phyloP scores from a whole-genome alignment of 208 protist genomes.

The Borovskyia barvae region DNA sequence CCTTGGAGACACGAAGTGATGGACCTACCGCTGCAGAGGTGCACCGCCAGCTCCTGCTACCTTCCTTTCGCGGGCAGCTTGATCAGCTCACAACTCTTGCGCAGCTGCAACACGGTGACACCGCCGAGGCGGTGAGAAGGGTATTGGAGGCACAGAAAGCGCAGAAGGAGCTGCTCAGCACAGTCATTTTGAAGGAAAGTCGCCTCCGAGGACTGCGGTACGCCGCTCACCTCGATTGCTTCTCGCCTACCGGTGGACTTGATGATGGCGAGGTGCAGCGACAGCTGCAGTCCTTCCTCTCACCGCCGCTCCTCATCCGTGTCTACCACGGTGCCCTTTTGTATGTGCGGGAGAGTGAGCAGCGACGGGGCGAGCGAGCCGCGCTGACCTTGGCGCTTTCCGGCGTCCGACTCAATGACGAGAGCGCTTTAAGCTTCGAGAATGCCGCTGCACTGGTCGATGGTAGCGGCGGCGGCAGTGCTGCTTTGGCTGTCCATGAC shows the following conservation, averaged over 20 bases:
- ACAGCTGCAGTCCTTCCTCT: conserved; percentile 18
- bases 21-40: conserved; percentile 11
- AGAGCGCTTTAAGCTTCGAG: too few relatives aligned
- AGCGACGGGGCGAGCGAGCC: conserved; percentile 7
- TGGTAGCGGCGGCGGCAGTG: too few relatives aligned
- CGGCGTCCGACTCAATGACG: conserved; percentile 21
- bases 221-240: too few relatives aligned
- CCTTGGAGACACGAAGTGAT: conserved; percentile 13
- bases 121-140: conserved; percentile 6
- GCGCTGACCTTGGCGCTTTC: conserved; percentile 16
- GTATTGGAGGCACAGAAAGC: conserved; percentile 9
- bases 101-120: conserved; percentile 16
- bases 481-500: too few relatives aligned
- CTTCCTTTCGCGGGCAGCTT: conserved; percentile 6
- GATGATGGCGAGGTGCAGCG: background rate
- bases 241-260: background rate
- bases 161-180: conserved; percentile 18
- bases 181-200: conserved; percentile 23
- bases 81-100: background rate
- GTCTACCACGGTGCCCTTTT: conserved; percentile 11
- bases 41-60: conserved; percentile 14
- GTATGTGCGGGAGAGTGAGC: conserved; percentile 16
- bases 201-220: conserved; percentile 14
- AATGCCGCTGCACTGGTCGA: too few relatives aligned
- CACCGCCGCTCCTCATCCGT: conserved; percentile 9